phyloP scores from a whole-genome alignment of 1,284 basidiomycete genomes.

The Moesziomyces sp. region DNA sequence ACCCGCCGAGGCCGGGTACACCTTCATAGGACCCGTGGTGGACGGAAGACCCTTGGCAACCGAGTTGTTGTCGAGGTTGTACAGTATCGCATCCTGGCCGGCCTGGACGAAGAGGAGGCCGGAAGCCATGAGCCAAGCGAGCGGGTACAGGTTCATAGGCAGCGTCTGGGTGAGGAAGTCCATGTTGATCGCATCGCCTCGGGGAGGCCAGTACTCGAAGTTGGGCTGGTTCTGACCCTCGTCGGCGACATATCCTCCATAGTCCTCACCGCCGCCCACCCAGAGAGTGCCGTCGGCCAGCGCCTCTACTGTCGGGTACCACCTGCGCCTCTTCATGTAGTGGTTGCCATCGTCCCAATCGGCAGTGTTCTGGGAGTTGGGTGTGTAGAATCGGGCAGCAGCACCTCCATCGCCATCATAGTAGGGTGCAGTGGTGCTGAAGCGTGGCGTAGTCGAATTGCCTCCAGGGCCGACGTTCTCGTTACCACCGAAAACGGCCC shows the following conservation, averaged over 20 bases:
- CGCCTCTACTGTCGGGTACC: constrained; percentile 48
- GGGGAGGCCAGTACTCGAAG: constrained; percentile 44
- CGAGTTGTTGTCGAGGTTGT: constrained; percentile 27
- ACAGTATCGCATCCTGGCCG: constrained; percentile 40
- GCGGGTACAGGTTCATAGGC: constrained; percentile 58
- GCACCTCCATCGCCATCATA: constrained; percentile 43
- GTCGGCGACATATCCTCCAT: constrained; percentile 40
- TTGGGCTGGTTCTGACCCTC: constrained; percentile 41
- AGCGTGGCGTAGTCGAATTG: constrained; percentile 29
- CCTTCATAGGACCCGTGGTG: constrained; percentile 37
- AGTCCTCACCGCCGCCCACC: constrained; percentile 37
- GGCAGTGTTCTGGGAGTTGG: constrained; percentile 16
- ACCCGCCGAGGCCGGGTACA: constrained; percentile 91
- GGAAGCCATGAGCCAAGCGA: constrained; percentile 56
- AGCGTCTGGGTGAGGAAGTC: constrained; percentile 35
- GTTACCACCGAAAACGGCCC: constrained; percentile 65
- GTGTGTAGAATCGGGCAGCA: constrained; percentile 38
- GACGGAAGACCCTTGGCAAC: constrained; percentile 31
- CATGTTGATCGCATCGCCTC: constrained; percentile 38
- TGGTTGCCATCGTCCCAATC: constrained; percentile 38
- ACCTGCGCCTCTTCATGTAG: constrained; percentile 35
- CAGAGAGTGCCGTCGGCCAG: constrained; percentile 42
- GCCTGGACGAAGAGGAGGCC: constrained; percentile 59
- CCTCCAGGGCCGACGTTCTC: constrained; percentile 62
- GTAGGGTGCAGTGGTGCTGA: constrained; percentile 30